These are phyloP conservation scores for Fusarium cyanostomum DNA, from an alignment of 2,329 filamentous ascomycete species.

Conservation along the genomic window DNA sequence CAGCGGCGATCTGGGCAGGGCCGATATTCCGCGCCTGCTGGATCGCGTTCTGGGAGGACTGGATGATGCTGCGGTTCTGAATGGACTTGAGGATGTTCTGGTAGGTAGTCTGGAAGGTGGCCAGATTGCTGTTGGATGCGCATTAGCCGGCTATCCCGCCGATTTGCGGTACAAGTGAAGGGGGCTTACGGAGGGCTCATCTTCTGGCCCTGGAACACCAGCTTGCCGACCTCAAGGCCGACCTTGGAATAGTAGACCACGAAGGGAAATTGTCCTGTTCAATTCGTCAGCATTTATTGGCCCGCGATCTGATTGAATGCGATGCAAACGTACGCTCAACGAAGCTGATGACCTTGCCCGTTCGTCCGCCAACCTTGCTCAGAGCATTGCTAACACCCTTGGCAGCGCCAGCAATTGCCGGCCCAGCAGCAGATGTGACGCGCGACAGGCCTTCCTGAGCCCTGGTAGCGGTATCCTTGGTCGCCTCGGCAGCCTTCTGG, in stretches of 20 bases:
- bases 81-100: conserved; percentile 76
- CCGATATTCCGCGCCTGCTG: conserved; percentile 74
- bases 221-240: conserved; percentile 84
- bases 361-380: conserved; percentile 82
- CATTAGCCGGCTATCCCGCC: conserved; percentile 21
- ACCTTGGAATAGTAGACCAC: conserved; percentile 94
- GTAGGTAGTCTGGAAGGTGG: conserved; percentile 88
- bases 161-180: conserved; percentile 16
- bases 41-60: conserved; percentile 65
- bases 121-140: conserved; percentile 66
- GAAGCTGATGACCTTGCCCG: conserved; percentile 79
- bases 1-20: conserved; percentile 74
- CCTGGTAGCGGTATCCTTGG: conserved; percentile 62
- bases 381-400: conserved; percentile 73
- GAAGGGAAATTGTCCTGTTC: conserved; percentile 81
- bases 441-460: conserved; percentile 84
- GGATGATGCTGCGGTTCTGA: conserved; percentile 69
- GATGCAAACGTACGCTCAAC: conserved; percentile 78
- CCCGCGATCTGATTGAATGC: background rate
- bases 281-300: conserved; percentile 18
- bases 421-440: conserved; percentile 82
- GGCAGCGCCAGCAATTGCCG: conserved; percentile 76
- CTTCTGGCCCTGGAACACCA: conserved; percentile 87
- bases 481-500: conserved; percentile 56
- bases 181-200: conserved; percentile 91